phyloP scores from a whole-genome alignment of 768 basidiomycete genomes.

The Boletus tylopilopsis region DNA sequence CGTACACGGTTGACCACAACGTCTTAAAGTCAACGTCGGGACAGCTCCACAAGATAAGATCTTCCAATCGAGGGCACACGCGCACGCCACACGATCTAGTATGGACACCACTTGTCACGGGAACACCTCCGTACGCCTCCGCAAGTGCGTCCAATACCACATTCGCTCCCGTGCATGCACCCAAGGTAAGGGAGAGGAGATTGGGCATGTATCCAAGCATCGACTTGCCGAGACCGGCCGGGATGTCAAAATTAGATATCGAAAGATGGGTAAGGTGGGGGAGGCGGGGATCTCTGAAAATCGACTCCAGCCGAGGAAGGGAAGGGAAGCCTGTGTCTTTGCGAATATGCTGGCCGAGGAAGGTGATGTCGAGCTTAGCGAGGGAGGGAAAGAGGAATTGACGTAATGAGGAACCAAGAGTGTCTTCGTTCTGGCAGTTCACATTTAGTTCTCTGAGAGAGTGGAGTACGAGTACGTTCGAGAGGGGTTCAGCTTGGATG shows the following conservation, averaged over 20 bases:
- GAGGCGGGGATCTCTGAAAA: constrained; percentile 57
- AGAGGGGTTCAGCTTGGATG: constrained; percentile 27
- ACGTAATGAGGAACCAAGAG: constrained; percentile 36
- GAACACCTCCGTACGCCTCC: constrained; percentile 32
- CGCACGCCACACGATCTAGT: constrained; percentile 36
- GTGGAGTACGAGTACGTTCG: constrained; percentile 24
- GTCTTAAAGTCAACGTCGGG: constrained; percentile 37
- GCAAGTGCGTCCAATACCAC: constrained; percentile 40
- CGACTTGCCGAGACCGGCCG: constrained; percentile 34
- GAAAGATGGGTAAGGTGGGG: constrained; percentile 48
- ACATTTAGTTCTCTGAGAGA: constrained; percentile 42
- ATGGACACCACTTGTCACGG: constrained; percentile 9
- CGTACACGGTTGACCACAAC: constrained; percentile 36
- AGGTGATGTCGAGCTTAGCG: constrained; percentile 42
- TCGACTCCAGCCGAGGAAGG: constrained; percentile 46
- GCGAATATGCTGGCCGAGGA: constrained; percentile 29
- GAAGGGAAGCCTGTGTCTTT: constrained; percentile 25
- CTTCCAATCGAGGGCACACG: constrained; percentile 47
- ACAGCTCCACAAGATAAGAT: constrained; percentile 51
- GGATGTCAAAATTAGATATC: constrained; percentile 44
- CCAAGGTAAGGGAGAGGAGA: constrained; percentile 45
- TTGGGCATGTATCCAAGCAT: constrained; percentile 52
- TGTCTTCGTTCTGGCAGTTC: constrained; percentile 40
- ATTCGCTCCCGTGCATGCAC: constrained; percentile 41
- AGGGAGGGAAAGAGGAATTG: constrained; percentile 44